phyloP scores from a whole-genome alignment of 2,329 filamentous ascomycete genomes.

The Alternaria conjuncta region DNA sequence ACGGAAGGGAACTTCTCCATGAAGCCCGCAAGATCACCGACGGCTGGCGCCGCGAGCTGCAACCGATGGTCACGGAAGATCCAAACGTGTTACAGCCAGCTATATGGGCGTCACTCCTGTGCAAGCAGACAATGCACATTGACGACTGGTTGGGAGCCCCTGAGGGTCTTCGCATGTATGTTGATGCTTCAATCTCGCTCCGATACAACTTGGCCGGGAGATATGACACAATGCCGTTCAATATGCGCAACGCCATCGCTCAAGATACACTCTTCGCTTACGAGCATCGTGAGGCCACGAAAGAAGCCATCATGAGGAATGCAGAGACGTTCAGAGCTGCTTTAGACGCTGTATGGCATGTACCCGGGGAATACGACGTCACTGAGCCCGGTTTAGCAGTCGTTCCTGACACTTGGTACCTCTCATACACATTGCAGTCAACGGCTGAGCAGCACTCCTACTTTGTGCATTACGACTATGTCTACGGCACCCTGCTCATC shows the following conservation, averaged over 20 bases:
- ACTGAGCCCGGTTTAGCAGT: conserved; percentile 11
- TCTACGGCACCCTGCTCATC: conserved; percentile 58
- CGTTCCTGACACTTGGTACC: conserved; percentile 40
- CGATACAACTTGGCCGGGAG: conserved; percentile 56
- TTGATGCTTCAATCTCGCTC: conserved; percentile 53
- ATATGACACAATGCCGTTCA: conserved; percentile 41
- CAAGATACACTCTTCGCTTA: conserved; percentile 57
- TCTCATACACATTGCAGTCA: conserved; percentile 35
- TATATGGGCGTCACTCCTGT: conserved; percentile 64
- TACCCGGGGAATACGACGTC: conserved; percentile 24
- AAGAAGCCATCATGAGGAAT: conserved; percentile 40
- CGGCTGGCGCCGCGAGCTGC: conserved; percentile 60
- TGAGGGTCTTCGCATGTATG: conserved; percentile 34
- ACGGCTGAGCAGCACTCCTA: conserved; percentile 27
- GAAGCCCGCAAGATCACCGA: conserved; percentile 54
- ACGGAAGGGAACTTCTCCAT: conserved; percentile 45
- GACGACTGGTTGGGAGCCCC: not conserved
- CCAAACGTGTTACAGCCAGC: conserved; percentile 54
- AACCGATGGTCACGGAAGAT: conserved; percentile 46
- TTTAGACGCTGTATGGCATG: conserved; percentile 54
- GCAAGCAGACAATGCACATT: conserved; percentile 56
- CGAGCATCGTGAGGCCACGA: conserved; percentile 46
- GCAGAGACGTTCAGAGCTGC: conserved; percentile 41
- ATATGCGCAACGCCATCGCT: conserved; percentile 51
- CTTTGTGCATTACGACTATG: conserved; percentile 52